A percentile compares a stretch with the other conserved stretches of the same genome.
Conservation (phyloP, 441 rosid species). For the Geranium incanum region DNA sequence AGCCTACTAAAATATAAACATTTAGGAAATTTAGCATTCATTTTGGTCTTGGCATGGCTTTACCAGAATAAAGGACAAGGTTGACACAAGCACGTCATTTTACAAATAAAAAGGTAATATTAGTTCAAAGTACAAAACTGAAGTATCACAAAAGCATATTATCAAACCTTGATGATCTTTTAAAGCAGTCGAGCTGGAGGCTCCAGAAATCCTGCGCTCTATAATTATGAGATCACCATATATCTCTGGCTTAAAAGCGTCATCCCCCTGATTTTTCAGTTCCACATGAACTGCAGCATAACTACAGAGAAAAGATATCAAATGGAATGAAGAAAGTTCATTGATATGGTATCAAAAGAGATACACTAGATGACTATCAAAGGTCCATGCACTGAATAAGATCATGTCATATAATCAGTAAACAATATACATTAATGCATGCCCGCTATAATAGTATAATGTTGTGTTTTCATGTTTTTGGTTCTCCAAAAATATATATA, state of each 20-base stretch:
- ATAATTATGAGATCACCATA: constrained; percentile 56
- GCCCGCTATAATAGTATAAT: not conserved
- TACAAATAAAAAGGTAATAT: not conserved
- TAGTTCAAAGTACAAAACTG: not conserved
- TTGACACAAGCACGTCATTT: not conserved
- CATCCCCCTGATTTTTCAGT: constrained; percentile 64
- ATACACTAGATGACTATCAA: not conserved
- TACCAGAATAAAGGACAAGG: not conserved
- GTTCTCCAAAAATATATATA: not conserved
- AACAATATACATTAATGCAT: not conserved
- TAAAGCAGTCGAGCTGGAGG: constrained; percentile 44
- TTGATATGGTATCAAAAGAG: not conserved
- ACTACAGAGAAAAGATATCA: constrained; percentile 30
- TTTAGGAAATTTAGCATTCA: not conserved
- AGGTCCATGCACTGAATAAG: constrained; percentile 1
- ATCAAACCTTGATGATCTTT: constrained; percentile 58
- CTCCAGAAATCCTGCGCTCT: constrained; percentile 66
- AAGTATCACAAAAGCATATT: not conserved
- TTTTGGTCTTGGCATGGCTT: not conserved
- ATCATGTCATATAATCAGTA: not conserved
- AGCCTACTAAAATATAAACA: not conserved
- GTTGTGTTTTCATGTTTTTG: not conserved
- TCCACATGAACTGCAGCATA: constrained; percentile 58
- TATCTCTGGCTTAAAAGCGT: constrained; percentile 59
- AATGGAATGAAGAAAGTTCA: not conserved